These are phyloP conservation scores for Lagerstroemia fauriei DNA, from an alignment of 441 rosid species.

Conservation along the genomic window DNA sequence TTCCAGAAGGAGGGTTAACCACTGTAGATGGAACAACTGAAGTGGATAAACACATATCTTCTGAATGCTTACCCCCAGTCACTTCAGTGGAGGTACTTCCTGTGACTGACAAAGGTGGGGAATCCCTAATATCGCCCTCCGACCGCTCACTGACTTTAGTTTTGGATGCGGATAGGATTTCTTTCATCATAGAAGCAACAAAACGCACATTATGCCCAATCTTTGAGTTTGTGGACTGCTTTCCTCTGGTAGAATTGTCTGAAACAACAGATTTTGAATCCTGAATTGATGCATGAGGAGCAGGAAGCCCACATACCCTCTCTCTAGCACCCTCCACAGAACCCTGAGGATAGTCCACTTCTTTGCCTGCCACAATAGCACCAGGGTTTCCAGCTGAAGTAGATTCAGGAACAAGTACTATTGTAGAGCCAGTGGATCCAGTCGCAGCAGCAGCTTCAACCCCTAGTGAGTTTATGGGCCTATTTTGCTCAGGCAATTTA, in stretches of 20 bases:
- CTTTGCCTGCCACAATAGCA: slow-evolving; percentile 39
- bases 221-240: slow-evolving; percentile 32
- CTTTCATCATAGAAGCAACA: slow-evolving; percentile 41
- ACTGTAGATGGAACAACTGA: slow-evolving; percentile 28
- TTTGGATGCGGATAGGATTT: slow-evolving; percentile 40
- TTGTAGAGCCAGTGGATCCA: slow-evolving; percentile 39
- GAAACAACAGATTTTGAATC: slow-evolving; percentile 33
- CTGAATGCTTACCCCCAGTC: slow-evolving; percentile 35
- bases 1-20: slow-evolving; percentile 28
- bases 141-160: slow-evolving; percentile 31
- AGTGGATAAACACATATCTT: slow-evolving; percentile 22
- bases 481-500: slow-evolving; percentile 36
- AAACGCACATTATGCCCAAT: slow-evolving; percentile 30
- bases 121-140: slow-evolving; percentile 33
- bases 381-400: slow-evolving; percentile 33
- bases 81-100: slow-evolving; percentile 33
- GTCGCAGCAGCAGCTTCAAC: slow-evolving; percentile 28
- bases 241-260: slow-evolving; percentile 32
- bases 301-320: slow-evolving; percentile 30
- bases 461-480: slow-evolving; percentile 27
- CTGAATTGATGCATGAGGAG: slow-evolving; percentile 23
- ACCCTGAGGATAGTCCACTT: slow-evolving; percentile 39
- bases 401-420: slow-evolving; percentile 27
- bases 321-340: slow-evolving; percentile 37
- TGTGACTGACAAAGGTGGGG: slow-evolving; percentile 25